These are phyloP conservation scores for Endoconidiophora laricicola DNA, from an alignment of 2,329 filamentous ascomycete species.

Conservation along the genomic window DNA sequence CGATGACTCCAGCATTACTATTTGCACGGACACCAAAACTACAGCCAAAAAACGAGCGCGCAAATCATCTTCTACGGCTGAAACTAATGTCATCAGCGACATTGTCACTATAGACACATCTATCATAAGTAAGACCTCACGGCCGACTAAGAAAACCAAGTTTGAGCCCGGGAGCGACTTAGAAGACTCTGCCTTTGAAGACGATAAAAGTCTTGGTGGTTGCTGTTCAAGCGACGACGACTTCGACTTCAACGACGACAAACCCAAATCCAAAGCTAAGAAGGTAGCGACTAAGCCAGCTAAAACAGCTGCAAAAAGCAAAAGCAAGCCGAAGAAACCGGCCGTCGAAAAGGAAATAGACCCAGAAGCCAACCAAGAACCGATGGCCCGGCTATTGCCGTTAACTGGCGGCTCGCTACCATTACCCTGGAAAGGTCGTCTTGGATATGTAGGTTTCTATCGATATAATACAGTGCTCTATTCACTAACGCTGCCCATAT, in stretches of 20 bases:
- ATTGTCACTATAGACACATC: neutral
- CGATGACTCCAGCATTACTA: neutral
- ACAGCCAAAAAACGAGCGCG: neutral
- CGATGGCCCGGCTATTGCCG: slow-evolving; percentile 8
- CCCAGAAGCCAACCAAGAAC: neutral
- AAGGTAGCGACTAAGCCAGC: neutral
- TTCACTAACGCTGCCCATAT: neutral
- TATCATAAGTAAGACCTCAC: neutral
- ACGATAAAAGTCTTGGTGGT: slow-evolving; percentile 5
- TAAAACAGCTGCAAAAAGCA: neutral
- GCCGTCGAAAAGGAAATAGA: slow-evolving; percentile 1
- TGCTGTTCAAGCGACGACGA: slow-evolving; percentile 9
- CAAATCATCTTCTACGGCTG: neutral
- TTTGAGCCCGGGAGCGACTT: neutral
- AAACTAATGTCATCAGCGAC: neutral
- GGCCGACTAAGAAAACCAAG: neutral
- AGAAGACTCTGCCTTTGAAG: slow-evolving; percentile 7
- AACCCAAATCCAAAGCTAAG: neutral
- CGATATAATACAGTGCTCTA: no score
- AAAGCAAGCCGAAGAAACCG: slow-evolving; percentile 3
- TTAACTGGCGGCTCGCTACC: slow-evolving; percentile 9
- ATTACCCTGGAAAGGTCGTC: slow-evolving; percentile 11
- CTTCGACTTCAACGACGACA: slow-evolving; percentile 4
- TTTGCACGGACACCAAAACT: neutral
- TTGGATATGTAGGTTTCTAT: slow-evolving; percentile 10